phyloP scores from a whole-genome alignment of 148 eudicot species.

The Agrostemma githago region DNA sequence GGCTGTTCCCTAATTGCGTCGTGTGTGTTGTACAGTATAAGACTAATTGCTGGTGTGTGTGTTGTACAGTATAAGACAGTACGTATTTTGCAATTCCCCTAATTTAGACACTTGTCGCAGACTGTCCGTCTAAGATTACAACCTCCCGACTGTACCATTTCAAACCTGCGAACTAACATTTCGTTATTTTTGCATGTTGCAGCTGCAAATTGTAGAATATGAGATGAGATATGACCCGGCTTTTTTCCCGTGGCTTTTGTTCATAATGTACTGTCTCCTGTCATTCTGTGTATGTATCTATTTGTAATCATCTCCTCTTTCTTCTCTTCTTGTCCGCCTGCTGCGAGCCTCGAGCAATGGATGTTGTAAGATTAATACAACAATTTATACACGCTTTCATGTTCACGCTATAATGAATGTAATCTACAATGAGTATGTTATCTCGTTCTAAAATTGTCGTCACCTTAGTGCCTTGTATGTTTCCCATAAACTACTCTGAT shows the following conservation, averaged over 20 bases:
- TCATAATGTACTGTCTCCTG: conserved; percentile 9
- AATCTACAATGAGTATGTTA: neutral
- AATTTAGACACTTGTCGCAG: neutral
- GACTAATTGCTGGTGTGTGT: neutral
- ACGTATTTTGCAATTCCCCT: neutral
- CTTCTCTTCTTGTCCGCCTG: neutral
- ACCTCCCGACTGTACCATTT: neutral
- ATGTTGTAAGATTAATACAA: neutral
- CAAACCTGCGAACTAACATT: neutral
- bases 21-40: neutral
- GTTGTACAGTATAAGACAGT: neutral
- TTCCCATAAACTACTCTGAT: no score
- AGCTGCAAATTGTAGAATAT: conserved; percentile 87
- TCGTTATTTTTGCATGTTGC: conserved; percentile 21
- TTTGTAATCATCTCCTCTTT: neutral
- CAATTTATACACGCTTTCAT: no score
- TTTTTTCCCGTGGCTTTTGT: neutral
- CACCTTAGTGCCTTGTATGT: no score
- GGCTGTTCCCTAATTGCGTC: neutral
- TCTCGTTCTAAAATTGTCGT: neutral
- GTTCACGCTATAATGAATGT: no score
- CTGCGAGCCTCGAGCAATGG: neutral
- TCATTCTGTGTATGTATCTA: neutral
- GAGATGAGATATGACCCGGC: conserved; percentile 41
- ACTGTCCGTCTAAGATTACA: neutral